Evolutionary conservation across 148 eudicot genomes (phyloP), one percentile per base, ranked within the genome.

Genomic region (Silene conica): DNA sequence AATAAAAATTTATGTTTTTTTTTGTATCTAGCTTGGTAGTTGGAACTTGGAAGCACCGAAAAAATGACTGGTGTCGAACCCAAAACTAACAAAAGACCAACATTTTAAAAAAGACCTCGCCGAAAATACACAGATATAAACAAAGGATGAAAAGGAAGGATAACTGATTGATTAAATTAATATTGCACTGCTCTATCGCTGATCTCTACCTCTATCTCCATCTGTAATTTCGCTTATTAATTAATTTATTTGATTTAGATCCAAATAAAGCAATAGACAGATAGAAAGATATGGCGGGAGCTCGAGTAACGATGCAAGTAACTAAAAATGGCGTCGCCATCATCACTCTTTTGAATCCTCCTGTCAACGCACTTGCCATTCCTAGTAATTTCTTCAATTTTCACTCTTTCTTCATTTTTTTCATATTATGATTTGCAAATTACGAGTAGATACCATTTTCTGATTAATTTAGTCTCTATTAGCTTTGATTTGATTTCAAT

Each of bases 281-380:
- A 7, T 21, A 8, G 0, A 4, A 69, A 19, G 61, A 72, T 70
- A 90, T 88, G 93, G 90, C 84, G 69, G 69, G 59, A 74, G 74
- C 74, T 72, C 77, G 80, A 74, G 86, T 86, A 41, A 59, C 82
- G n/a, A 88, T 92, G 93, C 90, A 90, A 77, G 93, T 92, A 38
- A 88, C 89, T 6, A 75, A 22, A 74, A 96, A 92, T 62, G 96
- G 91, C 58, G 93, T 92, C 23, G 97, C 96, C 1, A 5, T 92
- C 19, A 83, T 92, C 83, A 88, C 96, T 72, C 65, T 92, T 70
- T 86, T 76, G 25, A 92, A 92, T 74, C 97, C 97, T 15, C 97
- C 97, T 0, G 98, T 92, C 60, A 92, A 92, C 71, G 85, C 96
- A 9, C 73, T 92, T 1, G 84, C 91, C 1, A 56, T 85, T 65